These are phyloP conservation scores for Blastocystis sp. DNA, from an alignment of 352 stramenopile genomes.

Conservation along the genomic window DNA sequence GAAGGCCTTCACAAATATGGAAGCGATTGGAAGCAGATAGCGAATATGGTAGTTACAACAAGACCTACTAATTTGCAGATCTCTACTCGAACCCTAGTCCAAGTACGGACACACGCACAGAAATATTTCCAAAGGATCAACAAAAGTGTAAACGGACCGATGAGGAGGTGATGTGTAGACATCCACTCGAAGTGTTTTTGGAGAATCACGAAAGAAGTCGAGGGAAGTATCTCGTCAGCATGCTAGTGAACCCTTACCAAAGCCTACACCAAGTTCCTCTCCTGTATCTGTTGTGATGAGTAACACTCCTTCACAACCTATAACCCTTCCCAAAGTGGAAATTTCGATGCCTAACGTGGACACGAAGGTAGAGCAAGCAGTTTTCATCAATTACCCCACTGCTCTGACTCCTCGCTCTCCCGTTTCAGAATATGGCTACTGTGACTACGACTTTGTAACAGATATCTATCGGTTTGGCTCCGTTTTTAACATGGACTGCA, in stretches of 20 bases:
- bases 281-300: not conserved
- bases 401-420: not conserved
- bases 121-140: constrained; percentile 67
- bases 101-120: constrained; percentile 65
- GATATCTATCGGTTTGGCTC: not conserved
- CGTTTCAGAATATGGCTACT: not conserved
- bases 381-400: not conserved
- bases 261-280: not conserved
- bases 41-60: constrained; percentile 53
- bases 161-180: not conserved
- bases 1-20: constrained; percentile 76
- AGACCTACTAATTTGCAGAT: not conserved
- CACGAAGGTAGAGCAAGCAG: not conserved
- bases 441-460: not conserved
- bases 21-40: constrained; percentile 81
- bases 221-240: not conserved
- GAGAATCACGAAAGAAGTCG: not conserved
- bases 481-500: not conserved
- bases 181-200: not conserved
- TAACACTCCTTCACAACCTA: not conserved
- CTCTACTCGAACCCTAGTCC: constrained; percentile 63
- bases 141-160: constrained; percentile 52
- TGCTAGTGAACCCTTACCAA: not conserved
- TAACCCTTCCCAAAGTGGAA: not conserved
- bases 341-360: not conserved